Evolutionary conservation across 1,284 basidiomycete species (phyloP), one percentile per base, ranked within the genome.

Genomic region (Microbotryomycetes sp.): DNA sequence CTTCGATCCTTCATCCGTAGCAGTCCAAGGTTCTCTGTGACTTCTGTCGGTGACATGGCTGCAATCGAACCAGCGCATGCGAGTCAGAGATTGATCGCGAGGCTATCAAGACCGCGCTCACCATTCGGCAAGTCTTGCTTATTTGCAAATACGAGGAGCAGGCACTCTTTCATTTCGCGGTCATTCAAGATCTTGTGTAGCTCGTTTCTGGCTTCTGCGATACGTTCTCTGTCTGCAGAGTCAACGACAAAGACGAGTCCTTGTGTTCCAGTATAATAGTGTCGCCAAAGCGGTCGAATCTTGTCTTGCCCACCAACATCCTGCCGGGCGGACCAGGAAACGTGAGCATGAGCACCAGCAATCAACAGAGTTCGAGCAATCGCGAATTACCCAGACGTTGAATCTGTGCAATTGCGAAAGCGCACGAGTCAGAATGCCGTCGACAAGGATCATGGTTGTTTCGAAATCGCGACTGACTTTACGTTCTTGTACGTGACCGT

Each of bases 31-130:
- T 94, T 96, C 78, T 98, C 96, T 9, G 96, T 98, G 45, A 99
- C 91, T 76, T 98, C 94, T 13, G 94, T 92, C 29, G 94, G 96
- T 30, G 91, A 92, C 93, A 99, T 97, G 41, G 94, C 94, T 91
- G 70, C 30, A 23, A 29, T 55, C 29, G 46, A 27, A 13, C 4
- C 45, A 28, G 26, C 26, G 21, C 5, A 45, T 23, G 15, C 13
- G 26, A 23, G 7, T 53, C 59, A 31, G 3, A 13, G 6, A 54
- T n/a, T n/a, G n/a, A n/a, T n/a, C n/a, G n/a, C n/a, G n/a, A n/a
- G n/a, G n/a, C n/a, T n/a, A n/a, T n/a, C n/a, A n/a, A n/a, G n/a
- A n/a, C n/a, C n/a, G 9, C 18, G 78, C 83, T 70, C 72, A 94
- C 92, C 92, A 74, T 91, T 92, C 16, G 92, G 92, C 67, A 99